Evolutionary conservation across 2,329 filamentous ascomycete species (phyloP), one percentile per base, ranked within the genome.

Genomic region (Arthroderma sp.): DNA sequence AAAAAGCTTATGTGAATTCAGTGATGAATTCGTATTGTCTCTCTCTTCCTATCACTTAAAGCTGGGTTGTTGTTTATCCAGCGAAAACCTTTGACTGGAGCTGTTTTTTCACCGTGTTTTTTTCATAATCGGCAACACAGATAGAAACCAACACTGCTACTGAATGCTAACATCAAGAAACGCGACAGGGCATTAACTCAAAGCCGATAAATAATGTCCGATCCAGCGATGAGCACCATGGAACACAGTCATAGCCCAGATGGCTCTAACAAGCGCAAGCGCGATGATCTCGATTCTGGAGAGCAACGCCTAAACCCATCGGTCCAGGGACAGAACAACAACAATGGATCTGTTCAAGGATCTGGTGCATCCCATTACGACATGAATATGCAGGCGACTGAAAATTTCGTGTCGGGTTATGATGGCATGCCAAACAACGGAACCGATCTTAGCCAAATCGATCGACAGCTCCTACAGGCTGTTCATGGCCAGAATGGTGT

Each of bases 401-500:
- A 54, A 34, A 32, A 27, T 36, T 38, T 33, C 38, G 48, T 59
- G 49, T 65, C 65, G 44, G 62, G 66, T 44, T 43, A 50, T 11
- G 63, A 65, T 43, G 61, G 62, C 10, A 55, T 66, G 29, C 57
- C 61, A 9, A 61, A 57, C 46, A 54, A 56, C 29, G 54, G 57
- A n/a, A 57, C 56, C 4, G 62, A 65, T 40, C 53, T 67, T 33
- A 65, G 63, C 50, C 54, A 56, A 38, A 68, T 66, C 45, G 66
- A 68, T 44, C 64, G 66, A 49, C 65, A 68, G 43, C 65, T 68
- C 29, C 58, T 73, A 36, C 68, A 72, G 43, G 67, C 70, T 51
- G 63, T 70, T 34, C 68, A 67, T 6, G 66, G 69, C 40, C 73
- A 75, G 49, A 78, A 76, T 51, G 73, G 72, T 45, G 64, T 71